These are phyloP conservation scores for Wickerhamiella bombiphila DNA, from an alignment of 805 yeast genomes.

Conservation along the genomic window DNA sequence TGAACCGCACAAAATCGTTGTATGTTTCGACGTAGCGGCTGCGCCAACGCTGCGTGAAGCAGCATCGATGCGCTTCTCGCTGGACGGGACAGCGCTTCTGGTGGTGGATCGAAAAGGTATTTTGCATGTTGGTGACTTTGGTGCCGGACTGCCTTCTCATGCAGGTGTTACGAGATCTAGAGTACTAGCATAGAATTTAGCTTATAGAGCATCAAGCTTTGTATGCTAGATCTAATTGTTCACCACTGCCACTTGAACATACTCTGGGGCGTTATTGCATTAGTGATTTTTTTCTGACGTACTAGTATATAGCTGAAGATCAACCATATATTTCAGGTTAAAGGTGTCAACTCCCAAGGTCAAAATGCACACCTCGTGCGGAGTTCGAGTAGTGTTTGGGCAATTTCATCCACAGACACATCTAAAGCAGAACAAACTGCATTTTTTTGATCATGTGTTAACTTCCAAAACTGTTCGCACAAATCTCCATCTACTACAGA, in stretches of 20 bases:
- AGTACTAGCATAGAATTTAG: conserved; percentile 10
- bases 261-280: no score
- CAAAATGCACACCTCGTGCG: conserved; percentile 19
- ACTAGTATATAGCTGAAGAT: no score
- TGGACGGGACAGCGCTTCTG: conserved; percentile 67
- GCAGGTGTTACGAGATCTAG: conserved; percentile 24
- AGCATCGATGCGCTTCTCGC: conserved; percentile 64
- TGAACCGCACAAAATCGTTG: conserved; percentile 35
- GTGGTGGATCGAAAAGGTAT: conserved; percentile 71
- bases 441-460: conserved; percentile 15
- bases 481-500: conserved; percentile 80
- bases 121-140: conserved; percentile 69
- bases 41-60: conserved; percentile 60
- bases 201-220: neutral
- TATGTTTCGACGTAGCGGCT: conserved; percentile 64
- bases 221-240: conserved; percentile 1
- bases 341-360: neutral
- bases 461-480: conserved; percentile 39
- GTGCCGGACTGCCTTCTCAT: conserved; percentile 62
- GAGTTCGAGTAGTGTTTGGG: conserved; percentile 21
- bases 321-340: no score
- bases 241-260: neutral
- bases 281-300: no score
- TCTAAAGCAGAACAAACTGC: conserved; percentile 23
- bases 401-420: conserved; percentile 21